Conservation (phyloP, 163 green algal species). For the Trebouxia gelatinosa region DNA sequence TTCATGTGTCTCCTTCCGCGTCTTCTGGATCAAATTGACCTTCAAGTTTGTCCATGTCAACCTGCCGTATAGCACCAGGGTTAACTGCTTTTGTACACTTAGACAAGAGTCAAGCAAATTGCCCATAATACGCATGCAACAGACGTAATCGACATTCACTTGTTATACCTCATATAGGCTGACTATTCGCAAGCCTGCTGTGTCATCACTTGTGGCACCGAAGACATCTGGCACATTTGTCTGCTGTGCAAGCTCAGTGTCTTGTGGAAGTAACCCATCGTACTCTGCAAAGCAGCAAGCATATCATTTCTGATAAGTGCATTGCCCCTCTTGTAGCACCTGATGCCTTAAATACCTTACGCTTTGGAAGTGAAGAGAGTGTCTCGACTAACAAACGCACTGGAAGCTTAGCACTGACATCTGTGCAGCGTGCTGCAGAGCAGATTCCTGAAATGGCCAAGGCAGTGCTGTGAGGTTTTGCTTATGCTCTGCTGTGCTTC, state of each 20-base stretch:
- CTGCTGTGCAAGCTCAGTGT: slow-evolving; percentile 24
- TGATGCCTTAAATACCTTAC: background rate
- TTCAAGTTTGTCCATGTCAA: slow-evolving; percentile 51
- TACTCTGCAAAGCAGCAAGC: slow-evolving; percentile 28
- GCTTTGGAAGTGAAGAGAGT: background rate
- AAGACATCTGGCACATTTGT: slow-evolving; percentile 60
- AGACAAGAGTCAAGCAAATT: background rate
- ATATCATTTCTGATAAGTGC: background rate
- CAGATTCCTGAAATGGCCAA: background rate
- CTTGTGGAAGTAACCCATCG: slow-evolving; percentile 33
- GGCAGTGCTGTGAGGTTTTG: too few species aligned
- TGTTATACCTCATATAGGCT: slow-evolving; percentile 49
- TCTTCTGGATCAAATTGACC: slow-evolving; percentile 22
- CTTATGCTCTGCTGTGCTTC: too few species aligned
- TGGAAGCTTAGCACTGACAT: too few species aligned
- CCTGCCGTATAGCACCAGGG: background rate
- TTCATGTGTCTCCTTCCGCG: background rate
- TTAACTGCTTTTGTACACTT: background rate
- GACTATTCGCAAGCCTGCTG: slow-evolving; percentile 66
- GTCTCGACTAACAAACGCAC: too few species aligned
- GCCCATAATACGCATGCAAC: background rate
- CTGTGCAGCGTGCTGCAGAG: background rate
- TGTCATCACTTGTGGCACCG: slow-evolving; percentile 73
- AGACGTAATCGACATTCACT: too few species aligned
- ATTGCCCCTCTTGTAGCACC: background rate